Conservation (phyloP, 495 filamentous ascomycete species). For the Neurospora discreta region DNA sequence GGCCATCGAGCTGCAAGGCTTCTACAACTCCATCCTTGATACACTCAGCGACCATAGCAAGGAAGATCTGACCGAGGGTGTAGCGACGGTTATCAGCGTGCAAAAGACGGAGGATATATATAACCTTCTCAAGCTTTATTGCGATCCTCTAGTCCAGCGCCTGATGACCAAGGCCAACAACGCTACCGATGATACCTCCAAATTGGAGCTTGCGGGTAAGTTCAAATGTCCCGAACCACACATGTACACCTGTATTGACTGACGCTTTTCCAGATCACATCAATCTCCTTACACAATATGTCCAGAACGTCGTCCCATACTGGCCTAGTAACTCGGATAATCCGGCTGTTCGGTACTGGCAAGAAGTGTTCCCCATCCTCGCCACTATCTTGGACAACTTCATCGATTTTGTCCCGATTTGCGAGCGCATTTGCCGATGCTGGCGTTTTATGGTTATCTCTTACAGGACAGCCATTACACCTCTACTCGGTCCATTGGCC, state of each 20-base stretch:
- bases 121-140: conserved; percentile 78
- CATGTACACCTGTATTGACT: conserved; percentile 14
- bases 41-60: conserved; percentile 75
- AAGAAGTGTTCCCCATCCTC: conserved; percentile 81
- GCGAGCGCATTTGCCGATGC: conserved; percentile 86
- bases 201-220: conserved; percentile 73
- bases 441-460: conserved; percentile 95
- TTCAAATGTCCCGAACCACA: conserved; percentile 1
- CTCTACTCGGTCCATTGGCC: conserved; percentile 74
- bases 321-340: conserved; percentile 63
- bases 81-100: conserved; percentile 78
- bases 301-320: conserved; percentile 67
- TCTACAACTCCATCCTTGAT: conserved; percentile 82
- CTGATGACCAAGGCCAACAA: conserved; percentile 79
- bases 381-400: conserved; percentile 78
- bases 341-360: conserved; percentile 91
- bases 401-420: conserved; percentile 69
- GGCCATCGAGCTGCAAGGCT: conserved; percentile 72
- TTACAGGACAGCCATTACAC: conserved; percentile 79
- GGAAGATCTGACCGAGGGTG: conserved; percentile 91
- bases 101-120: conserved; percentile 74
- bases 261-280: conserved; percentile 54
- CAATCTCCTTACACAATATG: conserved; percentile 82
- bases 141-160: conserved; percentile 78
- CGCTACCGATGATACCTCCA: conserved; percentile 67